Evolutionary conservation across 2,329 filamentous ascomycete species (phyloP).

Genomic region (Colletotrichum destructivum): DNA sequence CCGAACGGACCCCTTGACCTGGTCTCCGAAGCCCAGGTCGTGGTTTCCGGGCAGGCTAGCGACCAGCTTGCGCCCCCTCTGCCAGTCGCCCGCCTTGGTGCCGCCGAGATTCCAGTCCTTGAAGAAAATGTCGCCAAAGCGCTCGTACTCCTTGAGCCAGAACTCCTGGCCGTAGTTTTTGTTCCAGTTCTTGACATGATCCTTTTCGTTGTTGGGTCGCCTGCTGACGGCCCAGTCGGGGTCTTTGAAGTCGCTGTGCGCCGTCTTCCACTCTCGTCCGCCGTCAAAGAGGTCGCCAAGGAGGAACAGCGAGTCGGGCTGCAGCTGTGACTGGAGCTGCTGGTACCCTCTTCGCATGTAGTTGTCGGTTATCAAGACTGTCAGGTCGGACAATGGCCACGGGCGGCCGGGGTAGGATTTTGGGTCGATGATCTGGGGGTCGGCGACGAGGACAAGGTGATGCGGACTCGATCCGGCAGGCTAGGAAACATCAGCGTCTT

Average conservation of each 20-base stretch:
- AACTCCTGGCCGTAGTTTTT: constrained; percentile 84
- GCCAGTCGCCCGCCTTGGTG: constrained; percentile 67
- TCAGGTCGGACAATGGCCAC: constrained; percentile 70
- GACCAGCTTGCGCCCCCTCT: constrained; percentile 82
- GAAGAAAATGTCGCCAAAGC: constrained; percentile 91
- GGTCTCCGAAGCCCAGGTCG: constrained; percentile 90
- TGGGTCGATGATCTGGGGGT: constrained; percentile 93
- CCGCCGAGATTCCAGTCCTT: constrained; percentile 75
- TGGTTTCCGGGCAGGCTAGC: constrained; percentile 94
- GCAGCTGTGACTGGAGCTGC: constrained; percentile 80
- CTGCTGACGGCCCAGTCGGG: constrained; percentile 70
- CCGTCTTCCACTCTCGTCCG: constrained; percentile 92
- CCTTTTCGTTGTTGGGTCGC: constrained; percentile 66
- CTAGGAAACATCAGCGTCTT: constrained; percentile 60
- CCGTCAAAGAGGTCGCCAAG: constrained; percentile 96
- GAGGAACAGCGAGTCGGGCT: constrained; percentile 92
- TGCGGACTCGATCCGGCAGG: constrained; percentile 85
- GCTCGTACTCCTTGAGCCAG: constrained; percentile 88
- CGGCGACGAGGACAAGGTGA: constrained; percentile 86
- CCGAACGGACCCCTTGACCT: constrained; percentile 85
- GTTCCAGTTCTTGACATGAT: constrained; percentile 76
- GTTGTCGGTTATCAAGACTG: constrained; percentile 81
- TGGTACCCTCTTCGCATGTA: constrained; percentile 89
- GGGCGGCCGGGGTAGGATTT: constrained; percentile 92
- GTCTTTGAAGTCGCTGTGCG: constrained; percentile 71